phyloP scores from a whole-genome alignment of 73 alveolate species.

The Paramecium primaurelia region DNA sequence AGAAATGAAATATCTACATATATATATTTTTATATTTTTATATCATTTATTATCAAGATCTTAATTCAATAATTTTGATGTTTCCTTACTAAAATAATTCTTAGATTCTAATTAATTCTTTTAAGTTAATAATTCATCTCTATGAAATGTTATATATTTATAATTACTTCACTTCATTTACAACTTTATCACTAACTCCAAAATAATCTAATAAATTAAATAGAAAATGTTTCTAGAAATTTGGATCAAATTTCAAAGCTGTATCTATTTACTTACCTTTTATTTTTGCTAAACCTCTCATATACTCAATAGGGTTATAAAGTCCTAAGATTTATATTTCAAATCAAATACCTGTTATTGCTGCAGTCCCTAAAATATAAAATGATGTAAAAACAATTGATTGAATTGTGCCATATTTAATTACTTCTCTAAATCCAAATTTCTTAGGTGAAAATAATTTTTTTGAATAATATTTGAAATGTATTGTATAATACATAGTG shows the following conservation, averaged over 20 bases:
- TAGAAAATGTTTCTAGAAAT: slow-evolving; percentile 26
- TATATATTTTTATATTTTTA: neutral
- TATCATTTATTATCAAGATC: neutral
- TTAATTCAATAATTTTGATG: neutral
- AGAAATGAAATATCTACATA: neutral
- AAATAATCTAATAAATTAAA: neutral
- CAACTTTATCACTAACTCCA: slow-evolving; percentile 14
- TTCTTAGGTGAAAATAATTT: slow-evolving; percentile 40
- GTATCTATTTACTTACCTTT: slow-evolving; percentile 45
- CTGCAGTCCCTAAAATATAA: slow-evolving; percentile 49
- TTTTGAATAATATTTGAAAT: slow-evolving; percentile 48
- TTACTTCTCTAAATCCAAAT: slow-evolving; percentile 36
- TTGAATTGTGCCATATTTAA: slow-evolving; percentile 52
- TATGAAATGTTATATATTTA: neutral
- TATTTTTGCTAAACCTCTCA: slow-evolving; percentile 50
- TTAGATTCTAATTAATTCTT: slow-evolving; percentile 18
- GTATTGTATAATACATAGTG: slow-evolving; percentile 57
- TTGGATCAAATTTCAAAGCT: slow-evolving; percentile 42
- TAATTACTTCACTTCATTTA: neutral
- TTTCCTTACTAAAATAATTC: slow-evolving; percentile 40
- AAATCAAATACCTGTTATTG: neutral
- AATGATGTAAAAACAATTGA: slow-evolving; percentile 40
- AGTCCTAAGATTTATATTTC: neutral
- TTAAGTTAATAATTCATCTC: slow-evolving; percentile 10
- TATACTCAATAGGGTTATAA: slow-evolving; percentile 45